Percentiles rank a stretch among this genome's conserved stretches.
Conservation (phyloP, 75 land plant genomes). For the Pinus albicaulis region DNA sequence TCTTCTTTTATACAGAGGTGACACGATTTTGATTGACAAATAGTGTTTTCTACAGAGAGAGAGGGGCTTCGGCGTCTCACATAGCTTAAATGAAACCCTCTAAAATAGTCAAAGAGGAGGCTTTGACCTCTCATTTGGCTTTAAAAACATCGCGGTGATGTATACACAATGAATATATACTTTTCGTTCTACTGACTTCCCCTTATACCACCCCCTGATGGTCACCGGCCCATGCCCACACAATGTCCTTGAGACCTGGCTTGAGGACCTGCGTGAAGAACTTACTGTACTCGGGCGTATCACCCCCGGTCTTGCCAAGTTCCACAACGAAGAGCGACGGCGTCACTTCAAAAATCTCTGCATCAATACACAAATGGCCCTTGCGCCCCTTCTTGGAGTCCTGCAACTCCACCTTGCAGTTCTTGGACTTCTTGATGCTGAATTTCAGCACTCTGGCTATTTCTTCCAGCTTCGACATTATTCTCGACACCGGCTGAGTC, state of each 20-base stretch:
- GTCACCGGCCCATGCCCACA: background rate
- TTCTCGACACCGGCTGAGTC: slow-evolving; percentile 26
- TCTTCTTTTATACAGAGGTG: no score
- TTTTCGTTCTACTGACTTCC: no score
- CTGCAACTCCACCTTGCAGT: slow-evolving; percentile 37
- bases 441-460: slow-evolving; percentile 37
- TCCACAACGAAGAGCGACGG: slow-evolving; percentile 41
- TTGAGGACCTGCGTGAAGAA: slow-evolving; percentile 28
- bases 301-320: slow-evolving; percentile 44
- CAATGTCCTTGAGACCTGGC: slow-evolving; percentile 24
- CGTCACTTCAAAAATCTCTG: slow-evolving; percentile 49
- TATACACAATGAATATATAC: no score
- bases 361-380: slow-evolving; percentile 33
- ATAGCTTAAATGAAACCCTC: no score
- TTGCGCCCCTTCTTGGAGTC: slow-evolving; percentile 29
- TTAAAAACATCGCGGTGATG: no score
- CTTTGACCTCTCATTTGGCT: no score
- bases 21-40: no score
- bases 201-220: no score
- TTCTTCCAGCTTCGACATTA: slow-evolving; percentile 42
- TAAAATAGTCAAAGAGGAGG: no score
- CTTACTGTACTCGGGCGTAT: slow-evolving; percentile 30
- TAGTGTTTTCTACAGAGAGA: no score
- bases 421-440: slow-evolving; percentile 33
- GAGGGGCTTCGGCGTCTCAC: no score